A percentile compares a stretch with the other conserved stretches of the same genome.
These are phyloP conservation scores for Pseudonectria buxi DNA, from an alignment of 2,329 filamentous ascomycete species.

Conservation along the genomic window DNA sequence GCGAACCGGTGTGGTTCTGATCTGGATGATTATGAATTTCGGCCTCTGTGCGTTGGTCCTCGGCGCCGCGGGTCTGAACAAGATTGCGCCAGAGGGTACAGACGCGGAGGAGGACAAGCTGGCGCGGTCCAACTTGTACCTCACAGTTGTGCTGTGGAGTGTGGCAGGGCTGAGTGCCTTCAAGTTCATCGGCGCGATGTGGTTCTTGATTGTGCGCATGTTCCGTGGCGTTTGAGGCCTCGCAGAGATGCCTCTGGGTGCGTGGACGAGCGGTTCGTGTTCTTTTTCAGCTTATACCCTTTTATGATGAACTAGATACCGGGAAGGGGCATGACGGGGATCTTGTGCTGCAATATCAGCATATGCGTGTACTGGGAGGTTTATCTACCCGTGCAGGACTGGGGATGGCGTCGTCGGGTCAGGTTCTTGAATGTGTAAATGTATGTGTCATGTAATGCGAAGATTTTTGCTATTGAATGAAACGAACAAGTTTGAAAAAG, in stretches of 20 bases:
- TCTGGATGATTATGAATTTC: constrained; percentile 97
- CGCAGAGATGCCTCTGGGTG: not conserved
- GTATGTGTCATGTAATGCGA: constrained; percentile 9
- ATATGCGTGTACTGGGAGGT: constrained; percentile 12
- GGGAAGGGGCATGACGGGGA: not conserved
- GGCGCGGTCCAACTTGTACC: constrained; percentile 69
- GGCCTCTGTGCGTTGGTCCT: constrained; percentile 80
- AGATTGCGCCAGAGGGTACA: constrained; percentile 42
- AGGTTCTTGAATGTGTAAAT: constrained; percentile 13
- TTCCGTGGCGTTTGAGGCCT: constrained; percentile 60
- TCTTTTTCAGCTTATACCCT: constrained; percentile 20
- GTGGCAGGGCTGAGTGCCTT: constrained; percentile 79
- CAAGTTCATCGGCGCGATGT: constrained; percentile 80
- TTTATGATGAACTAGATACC: constrained; percentile 13
- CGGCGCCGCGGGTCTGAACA: constrained; percentile 74
- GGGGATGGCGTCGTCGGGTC: constrained; percentile 15
- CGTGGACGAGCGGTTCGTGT: constrained; percentile 2
- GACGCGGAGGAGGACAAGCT: constrained; percentile 35
- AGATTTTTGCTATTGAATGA: no score
- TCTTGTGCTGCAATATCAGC: constrained; percentile 10
- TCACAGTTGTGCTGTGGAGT: constrained; percentile 81
- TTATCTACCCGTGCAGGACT: constrained; percentile 4
- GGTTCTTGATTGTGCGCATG: constrained; percentile 86
- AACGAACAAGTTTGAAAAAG: no score
- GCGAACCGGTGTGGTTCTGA: constrained; percentile 80